A percentile compares a stretch with the other conserved stretches of the same genome.
Conservation (phyloP, 192 early-diverging fungal genomes). For the Coemansia sp. region DNA sequence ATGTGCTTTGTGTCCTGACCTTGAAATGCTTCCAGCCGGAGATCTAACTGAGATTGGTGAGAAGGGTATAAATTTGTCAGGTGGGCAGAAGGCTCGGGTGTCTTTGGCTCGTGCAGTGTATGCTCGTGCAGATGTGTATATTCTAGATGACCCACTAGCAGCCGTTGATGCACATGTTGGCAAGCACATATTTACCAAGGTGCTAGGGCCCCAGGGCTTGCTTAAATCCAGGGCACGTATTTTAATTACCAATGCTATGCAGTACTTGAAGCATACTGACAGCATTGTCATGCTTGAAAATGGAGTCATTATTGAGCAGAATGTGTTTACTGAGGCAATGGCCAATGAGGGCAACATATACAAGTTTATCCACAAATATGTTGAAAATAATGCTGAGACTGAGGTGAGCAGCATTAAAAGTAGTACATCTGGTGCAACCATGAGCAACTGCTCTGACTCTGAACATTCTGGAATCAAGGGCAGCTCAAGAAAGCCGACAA, state of each 20-base stretch:
- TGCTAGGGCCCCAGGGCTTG: constrained; percentile 48
- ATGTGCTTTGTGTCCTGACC: constrained; percentile 53
- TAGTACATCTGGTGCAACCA: background rate
- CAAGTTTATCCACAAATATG: background rate
- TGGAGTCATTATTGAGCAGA: constrained; percentile 3
- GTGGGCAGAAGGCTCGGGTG: constrained; percentile 10
- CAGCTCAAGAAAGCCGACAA: too few species aligned
- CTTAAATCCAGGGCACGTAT: constrained; percentile 50
- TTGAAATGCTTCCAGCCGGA: constrained; percentile 54
- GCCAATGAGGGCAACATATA: background rate
- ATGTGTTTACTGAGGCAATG: background rate
- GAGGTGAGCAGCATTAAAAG: background rate
- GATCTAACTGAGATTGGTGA: constrained; percentile 37
- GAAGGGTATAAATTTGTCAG: constrained; percentile 17
- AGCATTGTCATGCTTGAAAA: constrained; percentile 43
- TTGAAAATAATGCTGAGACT: background rate
- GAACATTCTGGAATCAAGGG: too few species aligned
- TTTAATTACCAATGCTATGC: constrained; percentile 56
- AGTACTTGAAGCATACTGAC: constrained; percentile 50
- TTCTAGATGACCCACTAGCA: constrained; percentile 71
- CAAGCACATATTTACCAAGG: constrained; percentile 56
- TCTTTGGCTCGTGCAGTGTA: constrained; percentile 56
- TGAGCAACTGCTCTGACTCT: background rate
- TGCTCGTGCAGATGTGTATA: constrained; percentile 57
- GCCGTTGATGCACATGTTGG: constrained; percentile 65